These are phyloP conservation scores for Gentiana macrophylla DNA, from an alignment of 257 asterid species.

Conservation along the genomic window DNA sequence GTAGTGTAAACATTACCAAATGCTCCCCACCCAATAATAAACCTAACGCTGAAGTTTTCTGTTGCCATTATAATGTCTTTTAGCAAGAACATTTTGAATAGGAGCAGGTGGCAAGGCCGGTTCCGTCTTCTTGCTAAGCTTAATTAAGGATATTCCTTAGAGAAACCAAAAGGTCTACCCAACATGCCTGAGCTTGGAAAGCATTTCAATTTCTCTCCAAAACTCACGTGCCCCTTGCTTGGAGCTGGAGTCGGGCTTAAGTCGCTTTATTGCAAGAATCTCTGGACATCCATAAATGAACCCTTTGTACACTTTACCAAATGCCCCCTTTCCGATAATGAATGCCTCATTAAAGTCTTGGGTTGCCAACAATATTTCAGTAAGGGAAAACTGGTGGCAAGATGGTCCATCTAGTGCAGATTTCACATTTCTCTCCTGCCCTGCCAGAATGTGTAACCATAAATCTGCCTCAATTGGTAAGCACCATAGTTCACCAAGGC, in stretches of 20 bases:
- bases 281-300: neutral
- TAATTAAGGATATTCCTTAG: no score
- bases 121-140: neutral
- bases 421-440: neutral
- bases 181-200: slow-evolving; percentile 10
- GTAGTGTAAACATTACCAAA: no score
- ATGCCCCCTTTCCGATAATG: slow-evolving; percentile 10
- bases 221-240: slow-evolving; percentile 15
- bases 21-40: no score
- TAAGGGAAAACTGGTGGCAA: slow-evolving; percentile 3
- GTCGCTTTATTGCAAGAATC: slow-evolving; percentile 10
- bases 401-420: neutral
- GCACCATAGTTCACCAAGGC: neutral
- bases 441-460: neutral
- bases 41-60: no score
- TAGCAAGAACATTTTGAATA: no score
- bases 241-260: neutral
- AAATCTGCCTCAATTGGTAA: neutral
- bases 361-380: slow-evolving; percentile 7
- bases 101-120: neutral
- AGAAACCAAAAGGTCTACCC: neutral
- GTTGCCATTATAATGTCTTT: no score
- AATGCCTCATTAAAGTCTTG: slow-evolving; percentile 5
- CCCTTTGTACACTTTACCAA: slow-evolving; percentile 11
- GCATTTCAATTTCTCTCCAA: slow-evolving; percentile 14